Base-by-base conservation (phyloP, 345 rosid species). In the Brassica carinata region DNA sequence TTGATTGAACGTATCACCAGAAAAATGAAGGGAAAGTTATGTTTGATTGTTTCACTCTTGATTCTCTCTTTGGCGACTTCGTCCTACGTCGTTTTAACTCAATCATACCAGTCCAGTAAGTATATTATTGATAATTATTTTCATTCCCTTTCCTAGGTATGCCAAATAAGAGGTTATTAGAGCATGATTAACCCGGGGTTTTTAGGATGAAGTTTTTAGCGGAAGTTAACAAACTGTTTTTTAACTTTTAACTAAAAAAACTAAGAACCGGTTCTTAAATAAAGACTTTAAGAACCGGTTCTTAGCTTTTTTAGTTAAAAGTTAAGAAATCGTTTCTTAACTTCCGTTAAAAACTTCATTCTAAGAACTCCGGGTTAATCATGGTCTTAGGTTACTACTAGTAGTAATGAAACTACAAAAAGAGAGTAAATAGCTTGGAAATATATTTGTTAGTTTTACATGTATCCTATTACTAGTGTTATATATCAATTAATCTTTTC, bases 21-120 rank as follows among this genome's bases (percentile, higher is more conserved):
- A 40, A 55, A 66, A 23, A 79, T 79, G 82, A 72, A 66, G 63
- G 63, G 7, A 2, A 79, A 58, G 15, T 72, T 79, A 26, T 79
- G 51, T 57, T 66, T 79, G 26, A 65, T 79, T 43, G 51, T 31
- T 38, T 72, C 62, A 6, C 26, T 79, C 58, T 38, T 73, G 82
- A 40, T 79, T 66, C 34, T 79, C 29, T 65, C 77, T 17, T 66
- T 57, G 29, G 33, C 14, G 33, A 64, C 57, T 72, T 78, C 62
- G 2, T 15, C 61, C 1, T 15, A 2, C 72, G 23, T 51, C 19
- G 63, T 30, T 51, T 65, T 17, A 78, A 18, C 72, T 55, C 59
- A 64, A 65, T 57, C 67, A 27, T 15, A 65, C 67, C 43, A 65
- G 31, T 36, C 45, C 13, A 72, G 77, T 78, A 63, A 71, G 76